A percentile compares a stretch with the other conserved stretches of the same genome.
Evolutionary conservation across 139 green algal species (phyloP).

Genomic region (Trebouxia sp.): DNA sequence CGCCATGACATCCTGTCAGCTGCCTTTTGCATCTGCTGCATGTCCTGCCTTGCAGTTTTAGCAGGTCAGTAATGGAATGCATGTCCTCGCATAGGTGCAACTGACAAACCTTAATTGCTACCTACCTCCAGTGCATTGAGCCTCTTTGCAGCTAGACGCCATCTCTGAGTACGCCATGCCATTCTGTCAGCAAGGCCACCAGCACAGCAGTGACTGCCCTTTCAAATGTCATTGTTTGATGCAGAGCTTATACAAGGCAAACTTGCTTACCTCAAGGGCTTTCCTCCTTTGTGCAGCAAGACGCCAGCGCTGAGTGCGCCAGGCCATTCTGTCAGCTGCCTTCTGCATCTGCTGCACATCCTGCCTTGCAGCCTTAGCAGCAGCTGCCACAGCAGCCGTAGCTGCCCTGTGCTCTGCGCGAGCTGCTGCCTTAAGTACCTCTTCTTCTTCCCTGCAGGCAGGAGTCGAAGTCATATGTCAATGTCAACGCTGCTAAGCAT

Average conservation of each 20-base stretch:
- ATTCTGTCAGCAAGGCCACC: not conserved
- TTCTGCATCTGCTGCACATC: not conserved
- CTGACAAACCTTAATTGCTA: not conserved
- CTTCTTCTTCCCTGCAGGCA: constrained; percentile 13
- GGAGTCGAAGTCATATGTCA: not conserved
- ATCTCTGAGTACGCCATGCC: not conserved
- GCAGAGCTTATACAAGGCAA: not conserved
- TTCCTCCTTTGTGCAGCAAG: not conserved
- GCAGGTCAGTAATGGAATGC: no score
- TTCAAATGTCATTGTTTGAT: not conserved
- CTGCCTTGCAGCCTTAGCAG: not conserved
- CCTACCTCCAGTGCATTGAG: not conserved
- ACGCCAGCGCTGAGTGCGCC: not conserved
- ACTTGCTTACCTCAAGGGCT: not conserved
- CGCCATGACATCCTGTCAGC: not conserved
- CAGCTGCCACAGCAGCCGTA: not conserved
- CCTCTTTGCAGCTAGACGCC: not conserved
- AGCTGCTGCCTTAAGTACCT: not conserved
- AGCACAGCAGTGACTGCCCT: not conserved
- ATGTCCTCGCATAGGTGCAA: no score
- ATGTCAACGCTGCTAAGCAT: not conserved
- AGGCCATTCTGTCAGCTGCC: not conserved
- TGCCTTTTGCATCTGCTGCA: not conserved
- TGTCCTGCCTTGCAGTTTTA: not conserved
- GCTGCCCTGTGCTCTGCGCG: not conserved